Evolutionary conservation across 768 basidiomycete species (phyloP), one percentile per base, ranked within the genome.

Genomic region (Zangia roseola): DNA sequence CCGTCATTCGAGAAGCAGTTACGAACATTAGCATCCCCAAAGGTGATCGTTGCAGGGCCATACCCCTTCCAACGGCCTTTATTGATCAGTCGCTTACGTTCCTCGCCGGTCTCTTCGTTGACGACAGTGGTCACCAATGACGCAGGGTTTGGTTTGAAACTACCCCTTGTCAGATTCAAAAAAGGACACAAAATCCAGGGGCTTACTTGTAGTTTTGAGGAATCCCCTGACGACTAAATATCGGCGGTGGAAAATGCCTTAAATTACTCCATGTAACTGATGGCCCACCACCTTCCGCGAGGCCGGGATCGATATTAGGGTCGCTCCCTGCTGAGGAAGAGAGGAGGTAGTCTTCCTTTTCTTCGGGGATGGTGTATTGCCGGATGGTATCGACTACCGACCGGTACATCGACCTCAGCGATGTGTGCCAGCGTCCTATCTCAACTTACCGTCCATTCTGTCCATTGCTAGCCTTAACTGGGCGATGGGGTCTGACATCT

Each of bases 51-150:
- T 10, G 81, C 80, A 30, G 88, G 87, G 6, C 87, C 88, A 57
- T 80, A 85, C 14, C 88, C 86, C 61, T 86, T 91, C 87, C 90
- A 91, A n/a, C 90, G 79, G 74, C 84, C 83, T 50, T 78, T 78
- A 63, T 93, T 94, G 50, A 94, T 87, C n/a, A 91, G 74, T 3
- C 91, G 77, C 55, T 86, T 88, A 61, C 79, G 82, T 65, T 91
- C 90, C 59, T 87, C 82, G 21, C 91, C 90, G 0, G 88, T 92
- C 52, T 80, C 80, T 62, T 85, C 86, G 57, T 88, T 82, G 10
- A 86, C 68, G 14, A 78, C 69, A 6, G 81, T 86, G 6, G 86
- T 77, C 2, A 79, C 71, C 54, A 90, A 80, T 0, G 91, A 91
- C 2, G 86, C 82, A 10, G 83, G 71, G 57, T 90, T 93, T 4